A percentile compares a stretch with the other conserved stretches of the same genome.
phyloP scores from a whole-genome alignment of 2,329 filamentous ascomycete species.

The Aspergillus piperis region DNA sequence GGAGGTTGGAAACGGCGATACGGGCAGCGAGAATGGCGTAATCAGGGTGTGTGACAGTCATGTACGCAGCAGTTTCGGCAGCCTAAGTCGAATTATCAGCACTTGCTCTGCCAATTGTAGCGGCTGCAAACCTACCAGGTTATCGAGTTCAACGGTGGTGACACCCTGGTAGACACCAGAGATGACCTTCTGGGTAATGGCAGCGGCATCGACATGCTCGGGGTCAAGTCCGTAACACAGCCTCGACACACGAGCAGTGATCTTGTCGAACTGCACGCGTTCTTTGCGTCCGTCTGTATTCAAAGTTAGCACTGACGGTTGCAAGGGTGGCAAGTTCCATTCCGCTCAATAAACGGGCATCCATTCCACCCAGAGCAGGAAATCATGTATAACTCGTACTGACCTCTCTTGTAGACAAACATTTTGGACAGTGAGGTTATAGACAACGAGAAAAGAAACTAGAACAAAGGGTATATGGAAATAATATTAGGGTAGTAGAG shows the following conservation, averaged over 20 bases:
- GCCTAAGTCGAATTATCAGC: slow-evolving; percentile 60
- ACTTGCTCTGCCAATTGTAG: background rate
- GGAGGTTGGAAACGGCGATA: slow-evolving; percentile 98
- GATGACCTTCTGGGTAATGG: slow-evolving; percentile 99
- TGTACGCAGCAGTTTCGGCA: slow-evolving; percentile 97
- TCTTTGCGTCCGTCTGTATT: slow-evolving; percentile 92
- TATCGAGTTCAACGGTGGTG: slow-evolving; percentile 92
- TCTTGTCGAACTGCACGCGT: slow-evolving; percentile 99
- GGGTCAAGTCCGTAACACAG: slow-evolving; percentile 96
- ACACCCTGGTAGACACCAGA: slow-evolving; percentile 98
- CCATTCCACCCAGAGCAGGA: background rate
- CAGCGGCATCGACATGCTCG: slow-evolving; percentile 93
- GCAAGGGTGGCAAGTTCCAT: slow-evolving; percentile 23
- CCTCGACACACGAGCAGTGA: slow-evolving; percentile 95
- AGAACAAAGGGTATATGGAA: slow-evolving; percentile 28
- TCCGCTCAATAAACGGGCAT: background rate
- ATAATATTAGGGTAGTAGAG: slow-evolving; percentile 17
- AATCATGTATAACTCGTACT: slow-evolving; percentile 22
- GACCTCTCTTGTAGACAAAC: slow-evolving; percentile 67
- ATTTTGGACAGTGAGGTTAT: slow-evolving; percentile 43
- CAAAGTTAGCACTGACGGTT: slow-evolving; percentile 21
- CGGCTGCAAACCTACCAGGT: slow-evolving; percentile 68
- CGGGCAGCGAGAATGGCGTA: slow-evolving; percentile 97
- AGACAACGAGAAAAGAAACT: slow-evolving; percentile 16
- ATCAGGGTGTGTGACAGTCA: slow-evolving; percentile 98